phyloP scores from a whole-genome alignment of 2,329 filamentous ascomycete species.

The Aspergillus sp. region DNA sequence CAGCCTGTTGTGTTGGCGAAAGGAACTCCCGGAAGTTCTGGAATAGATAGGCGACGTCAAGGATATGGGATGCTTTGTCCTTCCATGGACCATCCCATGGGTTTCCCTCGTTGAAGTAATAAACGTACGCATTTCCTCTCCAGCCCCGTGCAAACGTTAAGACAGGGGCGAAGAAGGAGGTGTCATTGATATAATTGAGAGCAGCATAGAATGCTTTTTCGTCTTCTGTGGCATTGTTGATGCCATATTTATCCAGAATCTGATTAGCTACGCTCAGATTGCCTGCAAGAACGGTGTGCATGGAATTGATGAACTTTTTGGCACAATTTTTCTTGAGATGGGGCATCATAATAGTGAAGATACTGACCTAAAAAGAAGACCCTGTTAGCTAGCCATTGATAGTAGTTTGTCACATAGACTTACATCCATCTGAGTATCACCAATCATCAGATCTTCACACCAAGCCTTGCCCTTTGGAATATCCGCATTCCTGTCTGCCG shows the following conservation, averaged over 20 bases:
- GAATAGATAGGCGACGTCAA: conserved; percentile 43
- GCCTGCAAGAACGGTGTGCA: conserved; percentile 12
- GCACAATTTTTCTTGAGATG: conserved; percentile 17
- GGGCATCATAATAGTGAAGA: conserved; percentile 24
- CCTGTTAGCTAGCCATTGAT: conserved; percentile 1
- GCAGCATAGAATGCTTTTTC: conserved; percentile 39
- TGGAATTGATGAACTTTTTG: conserved; percentile 16
- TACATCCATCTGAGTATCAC: conserved; percentile 46
- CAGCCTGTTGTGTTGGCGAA: conserved; percentile 22
- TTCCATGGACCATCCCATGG: conserved; percentile 42
- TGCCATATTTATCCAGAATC: conserved; percentile 37
- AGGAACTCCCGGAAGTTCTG: conserved; percentile 43
- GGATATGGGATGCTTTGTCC: conserved; percentile 39
- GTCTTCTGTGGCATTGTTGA: conserved; percentile 32
- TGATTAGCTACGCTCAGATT: conserved; percentile 20
- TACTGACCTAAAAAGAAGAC: conserved; percentile 16
- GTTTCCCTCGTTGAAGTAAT: conserved; percentile 46
- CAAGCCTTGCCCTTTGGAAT: conserved; percentile 40
- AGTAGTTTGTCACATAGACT: conserved; percentile 9
- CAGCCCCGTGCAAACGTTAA: conserved; percentile 36
- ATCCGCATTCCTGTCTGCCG: conserved; percentile 17
- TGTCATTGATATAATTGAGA: conserved; percentile 42
- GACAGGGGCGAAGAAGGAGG: conserved; percentile 43
- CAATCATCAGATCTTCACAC: conserved; percentile 45
- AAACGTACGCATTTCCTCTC: conserved; percentile 32